A percentile compares a stretch with the other conserved stretches of the same genome.
Conservation (phyloP, 192 early-diverging fungal genomes). For the Irineochytrium annulatum region DNA sequence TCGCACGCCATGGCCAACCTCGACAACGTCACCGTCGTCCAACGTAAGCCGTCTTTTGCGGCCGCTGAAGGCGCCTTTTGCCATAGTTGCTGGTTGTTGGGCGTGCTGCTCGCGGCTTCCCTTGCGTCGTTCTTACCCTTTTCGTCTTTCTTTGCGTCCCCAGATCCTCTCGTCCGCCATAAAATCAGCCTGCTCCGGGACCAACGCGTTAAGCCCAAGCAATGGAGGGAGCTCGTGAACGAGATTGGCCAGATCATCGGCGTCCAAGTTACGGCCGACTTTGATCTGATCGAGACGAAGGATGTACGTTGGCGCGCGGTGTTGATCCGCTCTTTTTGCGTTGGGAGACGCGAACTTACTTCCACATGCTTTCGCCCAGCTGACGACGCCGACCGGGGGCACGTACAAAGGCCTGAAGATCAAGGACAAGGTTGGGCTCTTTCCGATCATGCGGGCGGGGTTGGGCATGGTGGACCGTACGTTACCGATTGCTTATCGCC, state of each 20-base stretch:
- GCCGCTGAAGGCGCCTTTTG: too few species aligned
- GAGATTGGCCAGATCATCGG: slow-evolving; percentile 35
- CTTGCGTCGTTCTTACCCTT: too few species aligned
- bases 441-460: slow-evolving; percentile 40
- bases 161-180: slow-evolving; percentile 38
- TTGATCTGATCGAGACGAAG: slow-evolving; percentile 31
- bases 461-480: slow-evolving; percentile 25
- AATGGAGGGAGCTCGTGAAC: slow-evolving; percentile 38
- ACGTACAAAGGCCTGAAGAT: slow-evolving; percentile 29
- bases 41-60: too few species aligned
- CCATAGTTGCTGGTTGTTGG: too few species aligned
- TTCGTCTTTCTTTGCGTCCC: too few species aligned
- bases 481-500: not conserved
- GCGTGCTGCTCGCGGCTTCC: too few species aligned
- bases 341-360: not conserved
- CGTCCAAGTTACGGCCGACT: slow-evolving; percentile 26
- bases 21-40: too few species aligned
- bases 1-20: too few species aligned
- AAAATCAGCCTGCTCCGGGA: slow-evolving; percentile 37
- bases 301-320: not conserved
- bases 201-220: slow-evolving; percentile 20
- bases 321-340: not conserved
- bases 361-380: slow-evolving; percentile 1
- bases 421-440: slow-evolving; percentile 34
- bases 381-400: slow-evolving; percentile 20